phyloP scores from a whole-genome alignment of 805 yeast genomes.

The Nakazawaea molendinolei region DNA sequence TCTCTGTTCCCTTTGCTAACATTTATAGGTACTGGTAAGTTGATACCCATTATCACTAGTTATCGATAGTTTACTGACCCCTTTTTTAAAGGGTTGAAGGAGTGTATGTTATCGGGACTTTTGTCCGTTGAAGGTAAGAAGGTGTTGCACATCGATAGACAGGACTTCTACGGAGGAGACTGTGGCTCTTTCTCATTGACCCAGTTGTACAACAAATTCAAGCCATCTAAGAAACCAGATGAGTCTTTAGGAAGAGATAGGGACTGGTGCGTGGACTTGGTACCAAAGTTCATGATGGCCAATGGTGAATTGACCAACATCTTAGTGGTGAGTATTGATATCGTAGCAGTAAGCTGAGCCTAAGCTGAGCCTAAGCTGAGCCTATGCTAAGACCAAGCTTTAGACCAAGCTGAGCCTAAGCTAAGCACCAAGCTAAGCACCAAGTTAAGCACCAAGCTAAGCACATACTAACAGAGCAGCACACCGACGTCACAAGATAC shows the following conservation, averaged over 20 bases:
- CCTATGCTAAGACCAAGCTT: too few species aligned
- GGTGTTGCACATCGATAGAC: conserved; percentile 92
- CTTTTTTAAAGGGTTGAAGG: conserved; percentile 74
- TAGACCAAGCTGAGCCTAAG: too few species aligned
- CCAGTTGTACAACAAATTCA: conserved; percentile 75
- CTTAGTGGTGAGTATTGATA: conserved; percentile 40
- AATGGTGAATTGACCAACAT: conserved; percentile 96
- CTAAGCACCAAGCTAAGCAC: not conserved
- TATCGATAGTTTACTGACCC: conserved; percentile 1
- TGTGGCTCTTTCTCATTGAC: conserved; percentile 76
- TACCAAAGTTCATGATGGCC: conserved; percentile 96
- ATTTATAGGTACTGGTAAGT: conserved; percentile 25
- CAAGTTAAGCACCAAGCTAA: not conserved
- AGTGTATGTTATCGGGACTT: conserved; percentile 89
- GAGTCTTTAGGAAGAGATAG: conserved; percentile 80
- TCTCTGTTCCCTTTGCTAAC: not conserved
- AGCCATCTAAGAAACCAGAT: conserved; percentile 70
- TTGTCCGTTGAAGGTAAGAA: conserved; percentile 97
- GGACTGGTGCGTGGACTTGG: conserved; percentile 96
- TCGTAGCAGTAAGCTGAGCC: too few species aligned
- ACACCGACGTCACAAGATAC: conserved; percentile 93
- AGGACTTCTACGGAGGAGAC: conserved; percentile 94
- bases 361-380: too few species aligned
- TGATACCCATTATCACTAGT: not conserved
- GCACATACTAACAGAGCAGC: conserved; percentile 22